A percentile compares a stretch with the other conserved stretches of the same genome.
Conservation (phyloP, 1,284 basidiomycete genomes). For the Microbotryum scabiosae region DNA sequence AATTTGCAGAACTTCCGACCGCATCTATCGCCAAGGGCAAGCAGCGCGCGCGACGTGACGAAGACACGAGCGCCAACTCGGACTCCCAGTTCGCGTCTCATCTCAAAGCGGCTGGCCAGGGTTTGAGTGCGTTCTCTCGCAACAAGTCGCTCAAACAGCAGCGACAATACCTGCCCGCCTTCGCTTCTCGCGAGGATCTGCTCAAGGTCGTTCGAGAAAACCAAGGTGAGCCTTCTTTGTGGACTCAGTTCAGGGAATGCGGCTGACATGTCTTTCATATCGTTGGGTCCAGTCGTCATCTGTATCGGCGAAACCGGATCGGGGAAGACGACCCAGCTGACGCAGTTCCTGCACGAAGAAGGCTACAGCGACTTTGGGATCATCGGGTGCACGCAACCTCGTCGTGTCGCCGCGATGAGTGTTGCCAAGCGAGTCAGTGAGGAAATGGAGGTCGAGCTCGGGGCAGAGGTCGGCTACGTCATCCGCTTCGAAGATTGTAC, state of each 20-base stretch:
- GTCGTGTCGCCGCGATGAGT: conserved; percentile 97
- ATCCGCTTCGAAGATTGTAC: conserved; percentile 99
- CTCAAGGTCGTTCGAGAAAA: conserved; percentile 87
- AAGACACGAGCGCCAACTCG: conserved; percentile 65
- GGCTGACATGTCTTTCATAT: conserved; percentile 59
- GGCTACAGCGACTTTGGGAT: conserved; percentile 81
- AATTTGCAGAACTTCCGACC: conserved; percentile 43
- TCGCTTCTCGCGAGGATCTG: conserved; percentile 91
- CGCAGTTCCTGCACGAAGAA: conserved; percentile 95
- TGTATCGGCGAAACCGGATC: conserved; percentile 43
- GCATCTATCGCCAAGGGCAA: conserved; percentile 47
- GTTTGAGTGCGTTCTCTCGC: conserved; percentile 74
- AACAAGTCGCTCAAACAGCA: conserved; percentile 85
- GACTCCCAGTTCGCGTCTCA: conserved; percentile 95
- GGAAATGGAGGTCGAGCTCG: conserved; percentile 89
- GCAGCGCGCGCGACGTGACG: conserved; percentile 46
- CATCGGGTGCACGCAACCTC: conserved; percentile 95
- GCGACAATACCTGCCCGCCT: conserved; percentile 92
- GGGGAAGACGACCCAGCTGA: conserved; percentile 96
- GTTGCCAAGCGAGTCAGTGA: conserved; percentile 98
- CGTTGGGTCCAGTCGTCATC: conserved; percentile 68
- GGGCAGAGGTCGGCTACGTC: conserved; percentile 95
- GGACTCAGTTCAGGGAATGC: conserved; percentile 76
- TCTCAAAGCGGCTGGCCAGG: conserved; percentile 50
- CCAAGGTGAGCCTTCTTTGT: conserved; percentile 57